A percentile compares a stretch with the other conserved stretches of the same genome.
phyloP scores from a whole-genome alignment of 2,329 filamentous ascomycete species.

The Bipolaris oryzae region DNA sequence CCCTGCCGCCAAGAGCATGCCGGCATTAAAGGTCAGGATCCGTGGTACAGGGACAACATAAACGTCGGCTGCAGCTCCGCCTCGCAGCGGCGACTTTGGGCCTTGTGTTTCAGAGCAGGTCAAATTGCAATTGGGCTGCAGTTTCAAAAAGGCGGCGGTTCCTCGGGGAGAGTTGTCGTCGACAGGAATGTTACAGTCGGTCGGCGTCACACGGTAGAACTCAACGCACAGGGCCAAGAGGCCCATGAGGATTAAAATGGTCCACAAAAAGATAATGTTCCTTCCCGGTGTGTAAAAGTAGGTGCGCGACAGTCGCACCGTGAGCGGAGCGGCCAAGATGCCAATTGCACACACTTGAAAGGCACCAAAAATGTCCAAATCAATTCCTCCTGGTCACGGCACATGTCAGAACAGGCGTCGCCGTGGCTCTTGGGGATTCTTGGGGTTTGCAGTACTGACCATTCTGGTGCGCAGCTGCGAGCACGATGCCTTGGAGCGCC shows the following conservation, averaged over 20 bases:
- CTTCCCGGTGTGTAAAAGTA: slow-evolving; percentile 69
- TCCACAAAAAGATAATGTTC: slow-evolving; percentile 72
- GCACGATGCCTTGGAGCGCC: slow-evolving; percentile 67
- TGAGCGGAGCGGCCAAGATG: slow-evolving; percentile 67
- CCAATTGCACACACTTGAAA: slow-evolving; percentile 72
- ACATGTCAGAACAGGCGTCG: not conserved
- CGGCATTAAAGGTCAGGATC: slow-evolving; percentile 63
- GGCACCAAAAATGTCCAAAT: slow-evolving; percentile 72
- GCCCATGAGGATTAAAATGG: slow-evolving; percentile 64
- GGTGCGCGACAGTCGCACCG: slow-evolving; percentile 65
- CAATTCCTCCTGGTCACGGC: slow-evolving; percentile 60
- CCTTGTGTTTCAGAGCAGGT: slow-evolving; percentile 54
- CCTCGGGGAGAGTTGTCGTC: slow-evolving; percentile 48
- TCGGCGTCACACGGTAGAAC: slow-evolving; percentile 62
- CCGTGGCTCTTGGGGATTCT: slow-evolving; percentile 4
- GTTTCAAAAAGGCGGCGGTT: slow-evolving; percentile 54
- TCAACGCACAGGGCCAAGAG: slow-evolving; percentile 67
- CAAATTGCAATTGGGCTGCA: slow-evolving; percentile 53
- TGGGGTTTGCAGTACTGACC: slow-evolving; percentile 51
- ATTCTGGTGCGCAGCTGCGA: slow-evolving; percentile 64
- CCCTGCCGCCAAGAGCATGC: slow-evolving; percentile 66
- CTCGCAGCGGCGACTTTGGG: slow-evolving; percentile 62
- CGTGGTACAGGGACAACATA: slow-evolving; percentile 66
- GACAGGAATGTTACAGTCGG: slow-evolving; percentile 52
- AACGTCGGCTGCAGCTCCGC: slow-evolving; percentile 63